Evolutionary conservation across 2,329 filamentous ascomycete species (phyloP), one percentile per base, ranked within the genome.

Genomic region (Nigrospora sphaerica): DNA sequence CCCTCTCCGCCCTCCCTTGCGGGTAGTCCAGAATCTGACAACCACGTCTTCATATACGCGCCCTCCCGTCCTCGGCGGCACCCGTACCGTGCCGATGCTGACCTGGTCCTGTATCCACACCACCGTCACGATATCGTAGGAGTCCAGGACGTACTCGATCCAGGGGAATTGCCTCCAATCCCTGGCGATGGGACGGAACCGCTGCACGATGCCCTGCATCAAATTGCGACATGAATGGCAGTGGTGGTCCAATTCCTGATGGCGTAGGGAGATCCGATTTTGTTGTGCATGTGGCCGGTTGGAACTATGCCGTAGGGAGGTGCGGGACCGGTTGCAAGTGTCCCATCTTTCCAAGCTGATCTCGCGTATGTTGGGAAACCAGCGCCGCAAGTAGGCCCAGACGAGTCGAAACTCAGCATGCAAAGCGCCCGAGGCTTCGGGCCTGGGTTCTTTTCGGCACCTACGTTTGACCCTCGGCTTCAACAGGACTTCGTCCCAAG

Each of bases 341-440:
- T 41, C 3, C 39, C 46, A 52, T 3, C 23, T 39, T 10, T 32
- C 28, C 13, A 54, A 38, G 10, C 33, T 31, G 32, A 54, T 52
- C n/a, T 49, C 44, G 19, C 52, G 50, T 14, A 54, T 36, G 12
- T 46, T 38, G 1, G 52, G 52, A 18, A 49, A 52, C 12, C 12
- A 47, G 19, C 31, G 19, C 17, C 50, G 46, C 14, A 54, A 13
- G 11, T 48, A n/a, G 16, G 36, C n/a, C 52, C 50, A 54, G 17
- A 44, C 48, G 7, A 18, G 18, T 28, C 38, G 35, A 37, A 52
- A 53, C 12, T 53, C 51, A 3, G 11, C 11, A n/a, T 46, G 38
- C 16, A 6, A 28, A 13, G 42, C 36, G 5, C 14, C 14, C 3
- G 39, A 13, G 17, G 37, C 33, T 10, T 47, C 42, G n/a, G 23